Base-by-base conservation (phyloP, 768 basidiomycete species). In the Russula sp. region DNA sequence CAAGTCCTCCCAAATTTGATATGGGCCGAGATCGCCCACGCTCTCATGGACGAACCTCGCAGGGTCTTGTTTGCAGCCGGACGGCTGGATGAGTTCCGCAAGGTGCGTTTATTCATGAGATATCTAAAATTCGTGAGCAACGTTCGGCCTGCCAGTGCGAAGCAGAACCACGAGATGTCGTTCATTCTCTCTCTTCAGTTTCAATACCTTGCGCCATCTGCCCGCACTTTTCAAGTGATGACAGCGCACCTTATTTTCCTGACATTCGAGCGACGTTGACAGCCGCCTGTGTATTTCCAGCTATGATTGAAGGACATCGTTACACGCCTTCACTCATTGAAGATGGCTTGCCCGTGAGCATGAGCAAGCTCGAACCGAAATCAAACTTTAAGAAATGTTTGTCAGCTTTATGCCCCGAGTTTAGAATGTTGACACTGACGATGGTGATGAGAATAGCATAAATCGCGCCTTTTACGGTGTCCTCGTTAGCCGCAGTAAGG, bases 241-340 rank as follows among this genome's bases (percentile, higher is more conserved):
- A 83, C 92, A 3, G 70, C 76, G 5, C 89, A 93, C 71, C 81
- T 85, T 0, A 77, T 85, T 3, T 96, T 86, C 71, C 65, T 69
- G 25, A 73, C 84, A 1, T 97, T 98, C 70, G 83, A 88, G 69
- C 80, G 83, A 63, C 82, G 93, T 39, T 99, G 97, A 95, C 97
- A 98, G 70, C 80, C 98, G 3, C 90, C 93, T 1, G 89, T 98
- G 9, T 98, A 98, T 71, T 98, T 96, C 72, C 97, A 99, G 69
- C 77, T 99, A 62, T 82, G 96, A 47, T 96, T 94, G 93, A 97
- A 97, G 73, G 96, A 97, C 69, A 90, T 96, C 55, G 84, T 94
- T 0, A 75, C 80, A 0, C 79, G 77, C 54, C 74, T n/a, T n/a
- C n/a, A n/a, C n/a, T n/a, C n/a, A n/a, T 97, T 16, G 97, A 99